Percentiles rank a stretch among this genome's conserved stretches.
Evolutionary conservation across 2,329 filamentous ascomycete genomes (phyloP).

Genomic region (Fusarium sp.): DNA sequence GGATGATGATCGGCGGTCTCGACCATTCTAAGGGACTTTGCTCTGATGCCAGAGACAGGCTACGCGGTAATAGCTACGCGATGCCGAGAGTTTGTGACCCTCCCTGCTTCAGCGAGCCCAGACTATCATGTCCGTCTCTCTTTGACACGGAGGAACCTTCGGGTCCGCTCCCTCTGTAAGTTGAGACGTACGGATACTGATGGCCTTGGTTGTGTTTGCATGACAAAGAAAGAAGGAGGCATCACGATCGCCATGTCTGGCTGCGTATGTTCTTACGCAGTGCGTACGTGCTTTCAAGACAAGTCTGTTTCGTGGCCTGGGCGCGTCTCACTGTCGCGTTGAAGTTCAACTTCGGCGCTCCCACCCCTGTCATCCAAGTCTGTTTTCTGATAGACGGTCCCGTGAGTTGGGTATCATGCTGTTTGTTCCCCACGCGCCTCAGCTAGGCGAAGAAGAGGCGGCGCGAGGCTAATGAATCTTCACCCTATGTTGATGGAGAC

Average conservation of each 20-base stretch:
- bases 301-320: not conserved
- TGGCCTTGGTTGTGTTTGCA: not conserved
- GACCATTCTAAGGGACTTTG: conserved; percentile 8
- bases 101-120: not conserved
- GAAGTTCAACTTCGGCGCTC: not conserved
- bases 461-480: conserved; percentile 30
- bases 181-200: not conserved
- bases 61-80: not conserved
- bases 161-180: not conserved
- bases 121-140: not conserved
- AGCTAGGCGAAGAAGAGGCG: conserved; percentile 17
- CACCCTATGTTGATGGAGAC: conserved; percentile 10
- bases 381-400: not conserved
- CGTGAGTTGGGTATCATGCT: conserved; percentile 19
- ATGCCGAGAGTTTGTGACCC: not conserved
- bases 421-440: conserved; percentile 11
- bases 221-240: not conserved
- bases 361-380: not conserved
- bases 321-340: not conserved
- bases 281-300: not conserved
- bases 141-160: not conserved
- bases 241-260: not conserved
- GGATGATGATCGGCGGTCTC: conserved; percentile 25
- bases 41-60: not conserved
- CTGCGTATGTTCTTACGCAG: not conserved